A percentile compares a stretch with the other conserved stretches of the same genome.
phyloP scores from a whole-genome alignment of 164 flowering plant genomes.

The Chimonanthus praecox region DNA sequence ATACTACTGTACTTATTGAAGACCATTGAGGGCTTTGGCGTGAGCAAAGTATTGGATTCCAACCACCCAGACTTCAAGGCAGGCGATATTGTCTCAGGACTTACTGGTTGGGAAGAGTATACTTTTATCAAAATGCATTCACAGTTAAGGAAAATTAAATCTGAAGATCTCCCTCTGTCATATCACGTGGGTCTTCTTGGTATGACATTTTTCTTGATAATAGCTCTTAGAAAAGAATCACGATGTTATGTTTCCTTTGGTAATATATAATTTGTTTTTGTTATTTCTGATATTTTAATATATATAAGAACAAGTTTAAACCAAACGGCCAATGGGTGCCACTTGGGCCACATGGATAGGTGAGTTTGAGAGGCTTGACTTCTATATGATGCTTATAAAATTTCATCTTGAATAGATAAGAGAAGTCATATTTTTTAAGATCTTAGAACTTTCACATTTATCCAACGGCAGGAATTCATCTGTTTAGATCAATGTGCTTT shows the following conservation, averaged over 20 bases:
- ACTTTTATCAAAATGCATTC: conserved; percentile 33
- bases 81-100: conserved; percentile 58
- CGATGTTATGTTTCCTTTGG: background rate
- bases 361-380: no score
- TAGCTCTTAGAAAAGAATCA: background rate
- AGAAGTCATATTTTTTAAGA: no score
- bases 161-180: conserved; percentile 55
- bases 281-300: no score
- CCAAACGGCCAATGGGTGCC: no score
- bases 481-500: no score
- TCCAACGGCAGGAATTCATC: no score
- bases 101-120: conserved; percentile 88
- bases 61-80: conserved; percentile 50
- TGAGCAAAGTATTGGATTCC: conserved; percentile 63
- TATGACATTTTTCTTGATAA: conserved; percentile 19
- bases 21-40: conserved; percentile 79
- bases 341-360: no score
- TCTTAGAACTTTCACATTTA: no score
- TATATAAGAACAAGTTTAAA: no score
- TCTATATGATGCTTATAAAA: no score
- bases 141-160: conserved; percentile 50
- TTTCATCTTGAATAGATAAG: no score
- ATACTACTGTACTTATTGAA: conserved; percentile 18
- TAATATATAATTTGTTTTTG: no score
- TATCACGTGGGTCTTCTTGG: conserved; percentile 78